Conservation (phyloP, 768 basidiomycete genomes). For the Tephrocybe sp. region DNA sequence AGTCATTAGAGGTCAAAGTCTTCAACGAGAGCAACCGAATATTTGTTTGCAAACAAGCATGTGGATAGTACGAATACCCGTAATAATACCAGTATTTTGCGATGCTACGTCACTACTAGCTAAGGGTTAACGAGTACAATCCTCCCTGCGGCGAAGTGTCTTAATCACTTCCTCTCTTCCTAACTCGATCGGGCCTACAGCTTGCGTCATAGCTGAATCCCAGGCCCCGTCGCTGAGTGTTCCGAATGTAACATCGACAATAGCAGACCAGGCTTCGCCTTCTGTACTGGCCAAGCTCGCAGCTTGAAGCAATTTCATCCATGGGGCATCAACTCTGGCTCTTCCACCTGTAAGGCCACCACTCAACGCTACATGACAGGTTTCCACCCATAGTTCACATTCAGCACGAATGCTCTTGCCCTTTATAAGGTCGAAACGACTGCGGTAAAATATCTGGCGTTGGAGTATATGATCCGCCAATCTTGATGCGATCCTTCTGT, state of each 20-base stretch:
- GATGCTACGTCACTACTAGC: too few relatives aligned
- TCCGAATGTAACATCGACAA: slow-evolving; percentile 51
- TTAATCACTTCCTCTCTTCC: slow-evolving; percentile 58
- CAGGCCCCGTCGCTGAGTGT: slow-evolving; percentile 46
- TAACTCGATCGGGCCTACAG: slow-evolving; percentile 62
- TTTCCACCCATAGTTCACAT: slow-evolving; percentile 82
- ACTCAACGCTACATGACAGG: slow-evolving; percentile 61
- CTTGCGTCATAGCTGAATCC: slow-evolving; percentile 52
- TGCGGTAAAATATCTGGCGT: slow-evolving; percentile 78
- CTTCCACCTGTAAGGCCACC: slow-evolving; percentile 44
- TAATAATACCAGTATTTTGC: too few relatives aligned
- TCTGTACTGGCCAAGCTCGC: slow-evolving; percentile 67
- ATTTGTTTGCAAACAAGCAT: too few relatives aligned
- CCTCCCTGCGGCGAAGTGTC: slow-evolving; percentile 48
- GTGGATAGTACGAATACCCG: too few relatives aligned
- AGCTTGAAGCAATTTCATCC: slow-evolving; percentile 72
- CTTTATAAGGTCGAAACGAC: slow-evolving; percentile 60
- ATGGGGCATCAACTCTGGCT: slow-evolving; percentile 68
- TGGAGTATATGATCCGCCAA: slow-evolving; percentile 80
- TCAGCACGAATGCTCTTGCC: slow-evolving; percentile 68
- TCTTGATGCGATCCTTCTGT: slow-evolving; percentile 70
- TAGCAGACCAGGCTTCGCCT: slow-evolving; percentile 47
- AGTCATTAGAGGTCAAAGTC: too few relatives aligned
- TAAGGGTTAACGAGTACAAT: slow-evolving; percentile 18
- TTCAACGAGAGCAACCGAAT: too few relatives aligned